Conservation (phyloP, 2,329 filamentous ascomycete species). For the Dichotomopilus funicola region DNA sequence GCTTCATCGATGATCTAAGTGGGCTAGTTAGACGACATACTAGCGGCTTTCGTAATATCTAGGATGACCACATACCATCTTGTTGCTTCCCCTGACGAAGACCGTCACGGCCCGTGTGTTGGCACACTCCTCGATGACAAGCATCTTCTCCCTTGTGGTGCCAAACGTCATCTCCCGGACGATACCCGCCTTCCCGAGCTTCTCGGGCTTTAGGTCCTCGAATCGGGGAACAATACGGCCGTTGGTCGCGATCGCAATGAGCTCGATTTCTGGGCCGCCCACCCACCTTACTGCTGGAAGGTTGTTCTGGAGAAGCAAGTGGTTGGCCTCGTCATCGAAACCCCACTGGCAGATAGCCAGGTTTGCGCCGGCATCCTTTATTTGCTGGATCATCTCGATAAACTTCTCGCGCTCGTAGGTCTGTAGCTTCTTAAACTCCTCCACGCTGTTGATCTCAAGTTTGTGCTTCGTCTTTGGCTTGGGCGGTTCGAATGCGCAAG, state of each 20-base stretch:
- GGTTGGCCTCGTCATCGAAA: conserved; percentile 98
- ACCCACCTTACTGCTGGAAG: conserved; percentile 97
- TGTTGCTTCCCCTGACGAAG: conserved; percentile 96
- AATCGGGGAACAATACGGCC: conserved; percentile 96
- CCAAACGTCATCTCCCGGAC: conserved; percentile 95
- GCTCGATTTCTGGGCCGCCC: conserved; percentile 92
- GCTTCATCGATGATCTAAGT: conserved; percentile 98
- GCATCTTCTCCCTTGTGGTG: conserved; percentile 98
- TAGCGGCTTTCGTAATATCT: not conserved
- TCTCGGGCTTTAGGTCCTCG: conserved; percentile 84
- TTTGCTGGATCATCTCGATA: conserved; percentile 95
- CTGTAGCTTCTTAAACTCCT: conserved; percentile 97
- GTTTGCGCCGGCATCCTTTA: conserved; percentile 96
- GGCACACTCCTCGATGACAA: conserved; percentile 98
- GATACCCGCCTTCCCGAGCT: conserved; percentile 82
- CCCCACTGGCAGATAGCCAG: conserved; percentile 99
- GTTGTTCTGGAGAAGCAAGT: conserved; percentile 90
- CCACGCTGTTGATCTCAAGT: conserved; percentile 91
- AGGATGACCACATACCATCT: conserved; percentile 66
- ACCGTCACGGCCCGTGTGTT: conserved; percentile 95
- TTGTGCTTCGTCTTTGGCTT: conserved; percentile 99
- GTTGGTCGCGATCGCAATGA: conserved; percentile 98
- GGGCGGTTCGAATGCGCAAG: conserved; percentile 95
- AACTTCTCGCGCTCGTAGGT: conserved; percentile 96
- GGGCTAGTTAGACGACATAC: conserved; percentile 9